Base-by-base conservation (phyloP, 306 rosid genomes). In the Castanospermum australe region DNA sequence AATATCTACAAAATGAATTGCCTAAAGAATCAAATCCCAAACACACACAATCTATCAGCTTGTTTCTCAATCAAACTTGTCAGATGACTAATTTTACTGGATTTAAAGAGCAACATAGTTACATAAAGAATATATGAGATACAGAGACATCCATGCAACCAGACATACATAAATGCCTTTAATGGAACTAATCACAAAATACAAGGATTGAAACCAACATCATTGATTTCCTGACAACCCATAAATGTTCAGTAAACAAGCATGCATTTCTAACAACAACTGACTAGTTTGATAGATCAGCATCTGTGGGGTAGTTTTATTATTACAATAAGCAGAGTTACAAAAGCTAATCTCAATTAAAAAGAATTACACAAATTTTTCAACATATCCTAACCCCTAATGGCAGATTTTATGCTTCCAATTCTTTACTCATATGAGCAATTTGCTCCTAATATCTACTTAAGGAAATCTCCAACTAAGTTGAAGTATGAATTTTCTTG, bases 371-470 rank as follows among this genome's bases (percentile, higher is more conserved):
- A 36, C 70, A 65, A 13, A 56, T 55, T 71, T 66, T 71, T 66
- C 55, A 7, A 71, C 78, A 79, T 6, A 76, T 2, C 63, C 73
- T 67, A 8, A 67, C 51, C 73, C 81, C 77, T 60, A 79, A 64
- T n/a, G 13, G 21, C 69, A 75, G 54, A 74, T 62, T 54, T 42
- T 25, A 75, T 52, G 55, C 77, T 64, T 68, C 82, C 74, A 70
- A 75, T 82, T 79, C 73, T 70, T 77, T 48, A 65, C 5, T 54
- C 54, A 67, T 62, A 62, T 32, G 68, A 70, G 72, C 52, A 71
- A 75, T 28, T 47, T 44, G 22, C 71, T 77, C 69, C 83, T 67
- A 68, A 82, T 48, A 22, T 59, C 65, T 66, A 17, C 64, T 28
- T 28, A 65, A 70, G 64, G 57, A 78, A 48, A 48, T 76, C 38